Base-by-base conservation (phyloP, 2,329 filamentous ascomycete genomes). In the Verticillium tricorpus region DNA sequence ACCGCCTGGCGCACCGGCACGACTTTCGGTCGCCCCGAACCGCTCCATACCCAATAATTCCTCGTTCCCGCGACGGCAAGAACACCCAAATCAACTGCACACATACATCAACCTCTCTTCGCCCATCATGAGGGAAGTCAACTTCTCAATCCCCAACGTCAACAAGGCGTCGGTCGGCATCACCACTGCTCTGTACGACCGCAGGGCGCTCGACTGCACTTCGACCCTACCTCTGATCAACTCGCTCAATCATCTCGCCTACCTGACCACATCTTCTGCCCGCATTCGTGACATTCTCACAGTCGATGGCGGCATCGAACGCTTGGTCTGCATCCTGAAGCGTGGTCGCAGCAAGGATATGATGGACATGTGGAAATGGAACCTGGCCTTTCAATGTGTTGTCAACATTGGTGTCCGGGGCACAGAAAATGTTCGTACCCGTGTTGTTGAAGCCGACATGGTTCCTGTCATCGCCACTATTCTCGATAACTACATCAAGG, bases 341-440 rank as follows among this genome's bases (percentile, higher is more conserved):
- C 92, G 97, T 77, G 95, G 95, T 66, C 86, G 95, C 73, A 97
- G 92, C 79, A 96, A 93, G 77, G 94, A 99, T 75, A 90, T 97
- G 88, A 97, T 98, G 94, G 94, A 97, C 76, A 97, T 97, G 91
- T 99, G 95, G 95, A 98, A 98, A 78, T 99, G 95, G 95, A 99
- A 97, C 73, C 84, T 99, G 65, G 95, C 95, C 60, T 99, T 99
- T 76, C 95, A 98, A 77, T 99, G 95, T 76, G 93, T 98, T 67
- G 95, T 99, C 74, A 99, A 99, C 76, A 98, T 99, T 72, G 95
- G 95, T 62, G 94, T 99, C 63, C 87, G 95, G 68, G 95, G 95
- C 63, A 97, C 95, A 14, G 95, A 99, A 79, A 89, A 87, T 68
- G 95, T 99, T 63, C 87, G 95, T 69, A 98, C 95, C 62, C 86